Evolutionary conservation across 768 basidiomycete species (phyloP), one percentile per base, ranked within the genome.

Genomic region (Lactifluus echinatus): DNA sequence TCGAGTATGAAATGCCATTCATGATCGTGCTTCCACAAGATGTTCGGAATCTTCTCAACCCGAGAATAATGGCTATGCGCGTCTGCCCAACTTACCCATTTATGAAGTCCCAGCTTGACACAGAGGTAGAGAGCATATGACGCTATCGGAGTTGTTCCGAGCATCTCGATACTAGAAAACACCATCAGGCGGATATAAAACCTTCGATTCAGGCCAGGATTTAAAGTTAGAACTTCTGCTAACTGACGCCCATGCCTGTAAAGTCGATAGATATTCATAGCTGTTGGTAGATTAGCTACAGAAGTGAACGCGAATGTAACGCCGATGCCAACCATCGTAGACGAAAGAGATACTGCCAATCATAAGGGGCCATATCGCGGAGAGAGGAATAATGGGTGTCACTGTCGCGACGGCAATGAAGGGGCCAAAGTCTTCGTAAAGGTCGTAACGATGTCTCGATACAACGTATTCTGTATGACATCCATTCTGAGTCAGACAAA

Each of bases 51-150:
- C n/a, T n/a, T n/a, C n/a, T n/a, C n/a, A n/a, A n/a, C n/a, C n/a
- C n/a, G 71, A 1, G 68, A 73, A 63, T 73, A 81, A 36, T 75
- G 64, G 28, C 56, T 73, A 63, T 87, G 85, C 0, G 77, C 73
- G 63, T 78, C 73, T 0, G 65, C 70, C 76, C 80, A 81, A 29
- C 76, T 74, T 0, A 61, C 54, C 70, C 75, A 84, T 2, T 2
- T 2, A 3, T 15, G 3, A 37, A 37, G 3, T 2, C 36, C 36
- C 15, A 17, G 2, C 15, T 17, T 37, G 36, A n/a, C 3, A 3
- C 11, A 6, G 3, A 15, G 3, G 17, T 3, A 3, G 8, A 37
- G 14, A 7, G n/a, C 15, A 17, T 15, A 39, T 7, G 24, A 28
- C 10, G 6, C 34, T 1, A 40, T 19, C n/a, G 50, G 50, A 40